A percentile compares a stretch with the other conserved stretches of the same genome.
Conservation (phyloP, 352 stramenopile species). For the Blastocystis sp. region DNA sequence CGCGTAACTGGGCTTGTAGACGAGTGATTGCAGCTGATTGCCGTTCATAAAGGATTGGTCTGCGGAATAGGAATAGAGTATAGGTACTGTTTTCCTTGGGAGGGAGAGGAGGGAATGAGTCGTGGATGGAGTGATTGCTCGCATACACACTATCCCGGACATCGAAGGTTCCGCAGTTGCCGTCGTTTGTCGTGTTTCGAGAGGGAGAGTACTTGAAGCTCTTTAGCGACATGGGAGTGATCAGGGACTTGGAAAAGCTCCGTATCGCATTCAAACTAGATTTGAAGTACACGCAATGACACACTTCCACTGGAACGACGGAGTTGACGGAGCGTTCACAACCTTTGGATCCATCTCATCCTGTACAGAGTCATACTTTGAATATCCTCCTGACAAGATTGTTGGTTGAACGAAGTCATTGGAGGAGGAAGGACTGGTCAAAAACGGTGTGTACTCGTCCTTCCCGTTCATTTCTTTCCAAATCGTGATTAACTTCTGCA, state of each 20-base stretch:
- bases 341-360: background rate
- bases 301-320: background rate
- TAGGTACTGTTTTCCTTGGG: background rate
- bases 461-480: slow-evolving; percentile 40
- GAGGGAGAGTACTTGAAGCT: background rate
- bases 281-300: background rate
- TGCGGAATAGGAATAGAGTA: background rate
- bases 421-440: background rate
- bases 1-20: slow-evolving; percentile 18
- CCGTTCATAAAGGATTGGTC: background rate
- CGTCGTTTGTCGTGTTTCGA: background rate
- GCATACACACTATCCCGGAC: slow-evolving; percentile 7
- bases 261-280: background rate
- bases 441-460: slow-evolving; percentile 50
- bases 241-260: background rate
- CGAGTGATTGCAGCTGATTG: background rate
- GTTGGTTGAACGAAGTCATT: background rate
- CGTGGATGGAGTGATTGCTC: background rate
- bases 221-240: background rate
- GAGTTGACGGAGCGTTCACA: background rate
- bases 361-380: background rate
- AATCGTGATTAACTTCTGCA: slow-evolving; percentile 34
- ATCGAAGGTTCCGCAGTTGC: background rate
- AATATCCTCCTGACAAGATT: background rate
- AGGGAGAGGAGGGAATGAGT: background rate